Evolutionary conservation across 2,329 filamentous ascomycete species (phyloP).

Genomic region (Microcyclosporella mali): DNA sequence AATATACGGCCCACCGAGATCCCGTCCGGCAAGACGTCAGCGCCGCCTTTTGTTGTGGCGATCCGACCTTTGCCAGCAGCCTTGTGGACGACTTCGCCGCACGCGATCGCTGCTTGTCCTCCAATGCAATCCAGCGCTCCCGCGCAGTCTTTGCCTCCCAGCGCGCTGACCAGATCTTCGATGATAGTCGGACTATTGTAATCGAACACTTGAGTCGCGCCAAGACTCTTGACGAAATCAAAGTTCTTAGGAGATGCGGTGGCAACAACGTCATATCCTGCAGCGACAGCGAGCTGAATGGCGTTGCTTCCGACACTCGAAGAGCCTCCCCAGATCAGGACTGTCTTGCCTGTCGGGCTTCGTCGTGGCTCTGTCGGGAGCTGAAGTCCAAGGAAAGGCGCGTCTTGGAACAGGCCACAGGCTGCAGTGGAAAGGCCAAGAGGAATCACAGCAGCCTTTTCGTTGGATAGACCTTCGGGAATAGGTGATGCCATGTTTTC

Average conservation of each 20-base stretch:
- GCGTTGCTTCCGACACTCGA: conserved; percentile 43
- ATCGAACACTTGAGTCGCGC: conserved; percentile 42
- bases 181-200: conserved; percentile 15
- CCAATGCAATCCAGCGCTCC: conserved; percentile 27
- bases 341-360: conserved; percentile 27
- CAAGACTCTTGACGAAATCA: conserved; percentile 38
- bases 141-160: conserved; percentile 25
- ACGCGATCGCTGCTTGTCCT: conserved; percentile 17
- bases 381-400: conserved; percentile 8
- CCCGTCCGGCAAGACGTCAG: conserved; percentile 25
- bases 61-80: conserved; percentile 22
- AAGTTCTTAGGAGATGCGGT: conserved; percentile 42
- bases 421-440: conserved; percentile 18
- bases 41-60: conserved; percentile 19
- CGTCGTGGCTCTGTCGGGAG: conserved; percentile 7
- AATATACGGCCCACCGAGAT: conserved; percentile 26
- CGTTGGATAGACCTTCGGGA: conserved; percentile 14
- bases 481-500: conserved; percentile 10
- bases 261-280: conserved; percentile 43
- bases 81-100: conserved; percentile 26
- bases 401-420: conserved; percentile 16
- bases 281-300: conserved; percentile 41
- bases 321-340: conserved; percentile 50
- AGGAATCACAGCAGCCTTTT: conserved; percentile 18
- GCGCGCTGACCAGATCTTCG: conserved; percentile 23